Evolutionary conservation across 805 yeast genomes (phyloP), one percentile per base, ranked within the genome.

Genomic region (Cyberlindnera xylosilytica): DNA sequence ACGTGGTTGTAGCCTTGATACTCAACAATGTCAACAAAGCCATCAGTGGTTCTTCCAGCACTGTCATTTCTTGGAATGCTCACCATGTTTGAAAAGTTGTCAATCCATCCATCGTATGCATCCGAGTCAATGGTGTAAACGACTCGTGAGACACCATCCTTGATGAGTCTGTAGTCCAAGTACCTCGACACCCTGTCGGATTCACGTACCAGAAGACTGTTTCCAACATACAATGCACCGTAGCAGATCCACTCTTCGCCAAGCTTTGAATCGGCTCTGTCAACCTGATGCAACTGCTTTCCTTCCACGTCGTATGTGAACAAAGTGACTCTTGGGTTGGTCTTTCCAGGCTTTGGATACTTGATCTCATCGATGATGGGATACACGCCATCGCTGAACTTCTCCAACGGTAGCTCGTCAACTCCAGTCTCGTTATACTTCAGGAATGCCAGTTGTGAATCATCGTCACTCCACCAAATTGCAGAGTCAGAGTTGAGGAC

Each of bases 381-480:
- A 54, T 81, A 82, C 37, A 64, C 52, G 3, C 56, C 51, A 33
- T 67, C 68, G 29, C 67, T 68, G 53, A 70, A 85, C 42, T 65
- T 71, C 38, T 80, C 81, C 27, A 83, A 56, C 13, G 71, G 62
- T 46, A 75, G 78, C 5, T 62, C 60, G 1, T 73, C 73, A 1
- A 85, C 93, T 0, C 66, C 54, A 0, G 83, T 69, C 48, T 84
- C 90, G 52, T 85, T 72, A 18, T 76, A 69, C 48, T 65, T 72
- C 46, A 83, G 70, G 52, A 68, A 86, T 0, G 81, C 65, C 36
- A 84, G 47, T 41, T 65, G 66, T 2, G 76, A 58, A 49, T 81
- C 85, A 48, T 79, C 78, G 1, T 83, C 81, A 13, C 81, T 66
- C 89, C 91, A 85, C 85, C 88, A 84, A 11, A 84, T 64, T 0